Evolutionary conservation across 1,139 yeast genomes (phyloP).

Genomic region (Yamadazyma dendronema): DNA sequence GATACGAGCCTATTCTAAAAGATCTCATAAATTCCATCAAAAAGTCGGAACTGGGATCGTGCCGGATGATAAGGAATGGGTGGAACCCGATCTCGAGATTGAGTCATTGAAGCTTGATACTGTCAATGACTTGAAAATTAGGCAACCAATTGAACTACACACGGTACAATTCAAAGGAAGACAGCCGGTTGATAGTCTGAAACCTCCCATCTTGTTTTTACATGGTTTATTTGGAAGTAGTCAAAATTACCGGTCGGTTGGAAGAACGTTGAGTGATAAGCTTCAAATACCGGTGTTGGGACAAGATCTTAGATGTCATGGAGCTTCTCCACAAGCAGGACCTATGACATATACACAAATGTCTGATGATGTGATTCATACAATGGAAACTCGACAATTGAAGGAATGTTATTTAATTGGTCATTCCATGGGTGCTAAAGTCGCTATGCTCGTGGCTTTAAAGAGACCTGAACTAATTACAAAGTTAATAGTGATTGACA

Average conservation of each 20-base stretch:
- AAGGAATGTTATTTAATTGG: conserved; percentile 38
- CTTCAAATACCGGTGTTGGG: conserved; percentile 35
- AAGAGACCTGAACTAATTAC: conserved; percentile 35
- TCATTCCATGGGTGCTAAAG: conserved; percentile 56
- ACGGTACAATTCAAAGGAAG: conserved; percentile 7
- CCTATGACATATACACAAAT: conserved; percentile 45
- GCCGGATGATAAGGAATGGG: not conserved
- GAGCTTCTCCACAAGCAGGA: conserved; percentile 39
- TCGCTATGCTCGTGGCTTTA: conserved; percentile 46
- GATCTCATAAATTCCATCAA: not conserved
- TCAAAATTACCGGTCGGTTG: conserved; percentile 38
- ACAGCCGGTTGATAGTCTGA: not conserved
- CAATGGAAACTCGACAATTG: conserved; percentile 26
- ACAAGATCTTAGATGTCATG: conserved; percentile 56
- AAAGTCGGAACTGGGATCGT: not conserved
- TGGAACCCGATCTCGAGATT: not conserved
- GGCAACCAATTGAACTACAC: conserved; percentile 5
- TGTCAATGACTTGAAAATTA: conserved; percentile 2
- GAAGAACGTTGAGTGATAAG: conserved; percentile 28
- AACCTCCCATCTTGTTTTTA: conserved; percentile 37
- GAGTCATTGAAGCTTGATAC: conserved; percentile 3
- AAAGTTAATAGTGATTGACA: conserved; percentile 47
- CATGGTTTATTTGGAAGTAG: conserved; percentile 53
- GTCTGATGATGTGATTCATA: conserved; percentile 42
- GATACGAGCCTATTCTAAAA: too few species aligned